Conservation (phyloP, 768 basidiomycete species). For the Leccinum ochraceum region DNA sequence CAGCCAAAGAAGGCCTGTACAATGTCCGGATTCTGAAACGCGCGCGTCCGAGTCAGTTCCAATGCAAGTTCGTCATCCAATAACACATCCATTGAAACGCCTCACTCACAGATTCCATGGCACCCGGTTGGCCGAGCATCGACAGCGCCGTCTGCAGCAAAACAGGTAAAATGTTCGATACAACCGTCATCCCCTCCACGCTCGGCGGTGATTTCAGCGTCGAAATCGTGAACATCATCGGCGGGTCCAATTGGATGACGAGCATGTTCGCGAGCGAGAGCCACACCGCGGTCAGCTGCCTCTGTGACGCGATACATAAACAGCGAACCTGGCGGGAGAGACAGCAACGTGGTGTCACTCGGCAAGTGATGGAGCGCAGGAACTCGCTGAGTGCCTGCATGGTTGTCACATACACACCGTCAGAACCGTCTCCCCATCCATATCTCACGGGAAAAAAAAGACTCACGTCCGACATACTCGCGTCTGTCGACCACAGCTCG, state of each 20-base stretch:
- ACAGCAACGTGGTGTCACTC: constrained; percentile 72
- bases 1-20: constrained; percentile 88
- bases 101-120: constrained; percentile 67
- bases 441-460: constrained; percentile 22
- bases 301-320: constrained; percentile 73
- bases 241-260: constrained; percentile 80
- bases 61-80: background rate
- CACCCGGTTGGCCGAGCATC: constrained; percentile 54
- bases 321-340: constrained; percentile 84
- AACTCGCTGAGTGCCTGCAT: constrained; percentile 76
- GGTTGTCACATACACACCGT: background rate
- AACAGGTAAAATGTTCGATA: constrained; percentile 54
- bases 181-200: constrained; percentile 55
- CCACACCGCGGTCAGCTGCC: constrained; percentile 82
- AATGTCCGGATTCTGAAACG: constrained; percentile 80
- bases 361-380: constrained; percentile 83
- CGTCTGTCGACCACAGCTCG: constrained; percentile 79
- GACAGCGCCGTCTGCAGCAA: constrained; percentile 59
- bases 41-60: constrained; percentile 11
- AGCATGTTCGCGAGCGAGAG: constrained; percentile 80
- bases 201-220: constrained; percentile 54
- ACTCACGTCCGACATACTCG: constrained; percentile 74
- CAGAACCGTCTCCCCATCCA: constrained; percentile 27
- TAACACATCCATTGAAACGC: background rate
- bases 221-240: constrained; percentile 39